A percentile compares a stretch with the other conserved stretches of the same genome.
Evolutionary conservation across 495 filamentous ascomycete species (phyloP).

Genomic region (Neurospora cerealis): DNA sequence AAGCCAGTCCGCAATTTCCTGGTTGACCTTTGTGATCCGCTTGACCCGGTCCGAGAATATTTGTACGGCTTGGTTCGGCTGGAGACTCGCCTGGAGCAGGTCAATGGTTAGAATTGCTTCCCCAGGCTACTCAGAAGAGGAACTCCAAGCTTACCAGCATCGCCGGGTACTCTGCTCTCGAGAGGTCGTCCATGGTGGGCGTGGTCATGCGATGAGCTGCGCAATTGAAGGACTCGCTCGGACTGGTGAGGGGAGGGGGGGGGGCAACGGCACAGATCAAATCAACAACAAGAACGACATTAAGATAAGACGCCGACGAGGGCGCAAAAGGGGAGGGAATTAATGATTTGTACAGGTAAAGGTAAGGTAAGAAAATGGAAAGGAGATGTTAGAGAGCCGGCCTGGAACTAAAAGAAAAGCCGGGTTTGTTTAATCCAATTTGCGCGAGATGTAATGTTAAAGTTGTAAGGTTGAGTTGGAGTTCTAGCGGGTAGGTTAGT

Average conservation of each 20-base stretch:
- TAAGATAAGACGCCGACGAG: not conserved
- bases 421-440: not conserved
- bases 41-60: slow-evolving; percentile 82
- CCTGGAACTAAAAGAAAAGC: not conserved
- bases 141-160: slow-evolving; percentile 65
- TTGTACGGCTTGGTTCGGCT: slow-evolving; percentile 75
- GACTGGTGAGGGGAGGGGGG: not conserved
- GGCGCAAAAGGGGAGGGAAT: not conserved
- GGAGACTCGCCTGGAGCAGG: slow-evolving; percentile 57
- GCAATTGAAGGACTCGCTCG: not conserved
- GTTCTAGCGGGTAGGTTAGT: not conserved
- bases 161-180: slow-evolving; percentile 87
- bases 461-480: not conserved
- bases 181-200: slow-evolving; percentile 58
- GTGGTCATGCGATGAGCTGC: slow-evolving; percentile 16
- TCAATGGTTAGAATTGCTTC: not conserved
- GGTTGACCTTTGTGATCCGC: slow-evolving; percentile 76
- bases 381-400: not conserved
- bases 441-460: not conserved
- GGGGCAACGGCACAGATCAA: not conserved
- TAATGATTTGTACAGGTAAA: slow-evolving; percentile 1
- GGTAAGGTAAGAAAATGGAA: not conserved
- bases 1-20: slow-evolving; percentile 92
- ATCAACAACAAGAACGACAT: not conserved
- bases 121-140: not conserved